phyloP scores from a whole-genome alignment of 2,329 filamentous ascomycete species.

The Fusarium sp. region DNA sequence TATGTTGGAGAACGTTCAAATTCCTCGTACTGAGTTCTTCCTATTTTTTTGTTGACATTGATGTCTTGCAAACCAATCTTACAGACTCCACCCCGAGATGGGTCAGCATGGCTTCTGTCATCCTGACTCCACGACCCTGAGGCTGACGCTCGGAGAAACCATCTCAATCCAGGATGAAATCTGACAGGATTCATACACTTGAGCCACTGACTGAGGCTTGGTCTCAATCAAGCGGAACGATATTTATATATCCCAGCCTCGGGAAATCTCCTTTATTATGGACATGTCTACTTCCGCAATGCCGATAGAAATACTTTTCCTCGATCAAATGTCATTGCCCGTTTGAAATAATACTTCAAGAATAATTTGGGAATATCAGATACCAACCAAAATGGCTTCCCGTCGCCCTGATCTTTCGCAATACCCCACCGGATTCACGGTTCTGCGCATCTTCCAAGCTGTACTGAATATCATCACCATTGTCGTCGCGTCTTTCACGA shows the following conservation, averaged over 20 bases:
- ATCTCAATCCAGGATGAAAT: neutral
- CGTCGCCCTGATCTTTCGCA: constrained; percentile 47
- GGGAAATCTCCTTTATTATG: neutral
- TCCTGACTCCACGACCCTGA: neutral
- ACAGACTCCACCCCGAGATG: neutral
- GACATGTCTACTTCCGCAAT: neutral
- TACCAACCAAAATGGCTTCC: neutral
- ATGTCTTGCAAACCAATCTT: neutral
- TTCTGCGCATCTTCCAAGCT: constrained; percentile 58
- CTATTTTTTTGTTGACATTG: accelerated
- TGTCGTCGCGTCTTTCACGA: constrained; percentile 59
- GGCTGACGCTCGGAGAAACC: neutral
- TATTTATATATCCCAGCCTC: neutral
- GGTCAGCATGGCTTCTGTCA: neutral
- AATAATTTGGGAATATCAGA: accelerated
- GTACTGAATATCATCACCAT: constrained; percentile 58
- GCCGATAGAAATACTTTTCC: no score
- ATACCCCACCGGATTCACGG: constrained; percentile 57
- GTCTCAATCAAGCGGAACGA: neutral
- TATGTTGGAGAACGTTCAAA: accelerated
- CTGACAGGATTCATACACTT: constrained; percentile 2
- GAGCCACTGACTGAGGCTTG: neutral
- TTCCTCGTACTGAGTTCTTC: no score
- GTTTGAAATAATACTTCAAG: no score
- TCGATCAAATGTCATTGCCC: no score